These are phyloP conservation scores for Vaccinium macrocarpon DNA, from an alignment of 148 eudicot genomes.

Conservation along the genomic window DNA sequence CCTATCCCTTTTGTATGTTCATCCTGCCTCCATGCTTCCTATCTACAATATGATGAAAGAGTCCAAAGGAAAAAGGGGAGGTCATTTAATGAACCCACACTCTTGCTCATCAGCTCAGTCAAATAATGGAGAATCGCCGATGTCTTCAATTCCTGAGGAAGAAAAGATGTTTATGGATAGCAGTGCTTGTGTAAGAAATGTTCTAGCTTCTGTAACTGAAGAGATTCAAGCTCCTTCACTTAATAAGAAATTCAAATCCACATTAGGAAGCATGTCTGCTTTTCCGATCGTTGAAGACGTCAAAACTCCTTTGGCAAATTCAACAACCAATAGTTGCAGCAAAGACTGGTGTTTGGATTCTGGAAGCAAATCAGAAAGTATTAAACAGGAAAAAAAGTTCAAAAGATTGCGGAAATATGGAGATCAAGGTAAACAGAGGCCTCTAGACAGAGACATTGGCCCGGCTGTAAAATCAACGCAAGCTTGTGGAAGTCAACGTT, in stretches of 20 bases:
- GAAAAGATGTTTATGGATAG: constrained; percentile 17
- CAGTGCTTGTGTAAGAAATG: constrained; percentile 28
- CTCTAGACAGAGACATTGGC: constrained; percentile 22
- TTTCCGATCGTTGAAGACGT: constrained; percentile 26
- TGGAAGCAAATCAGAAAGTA: constrained; percentile 41
- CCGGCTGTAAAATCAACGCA: constrained; percentile 16
- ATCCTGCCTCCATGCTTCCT: not conserved
- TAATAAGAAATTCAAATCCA: constrained; percentile 15
- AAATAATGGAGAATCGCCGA: constrained; percentile 13
- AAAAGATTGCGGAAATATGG: constrained; percentile 73
- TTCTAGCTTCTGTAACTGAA: constrained; percentile 21
- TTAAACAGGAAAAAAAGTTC: constrained; percentile 43
- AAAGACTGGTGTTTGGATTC: constrained; percentile 67
- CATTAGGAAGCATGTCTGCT: constrained; percentile 20
- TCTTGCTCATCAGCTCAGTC: constrained; percentile 27
- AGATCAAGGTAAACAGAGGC: constrained; percentile 35
- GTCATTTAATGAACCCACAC: constrained; percentile 25
- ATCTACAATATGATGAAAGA: not conserved
- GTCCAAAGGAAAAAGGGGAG: constrained; percentile 20
- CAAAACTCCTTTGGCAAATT: constrained; percentile 49
- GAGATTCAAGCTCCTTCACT: constrained; percentile 29
- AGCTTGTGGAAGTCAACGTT: constrained; percentile 20
- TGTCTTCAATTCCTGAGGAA: constrained; percentile 21
- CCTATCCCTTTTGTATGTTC: not conserved
- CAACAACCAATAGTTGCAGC: constrained; percentile 51